Evolutionary conservation across 257 asterid genomes (phyloP).

Genomic region (Jaltomata sinuosa): DNA sequence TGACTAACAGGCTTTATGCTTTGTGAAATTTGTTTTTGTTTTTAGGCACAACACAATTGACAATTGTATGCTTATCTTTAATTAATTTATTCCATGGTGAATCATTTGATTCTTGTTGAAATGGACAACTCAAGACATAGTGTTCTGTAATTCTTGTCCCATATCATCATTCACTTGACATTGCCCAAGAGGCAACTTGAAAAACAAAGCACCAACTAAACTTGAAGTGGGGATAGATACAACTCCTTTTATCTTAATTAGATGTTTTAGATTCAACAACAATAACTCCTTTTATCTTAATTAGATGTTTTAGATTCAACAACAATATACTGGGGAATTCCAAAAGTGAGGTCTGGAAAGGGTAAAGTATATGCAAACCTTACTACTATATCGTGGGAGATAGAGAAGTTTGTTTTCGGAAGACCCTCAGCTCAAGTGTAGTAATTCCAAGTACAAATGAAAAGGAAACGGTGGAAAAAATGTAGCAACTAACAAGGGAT

Average conservation of each 20-base stretch:
- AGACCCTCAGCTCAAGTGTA: no score
- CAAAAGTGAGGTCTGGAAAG: no score
- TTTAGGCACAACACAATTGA: background rate
- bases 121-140: background rate
- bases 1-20: background rate
- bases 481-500: no score
- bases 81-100: background rate
- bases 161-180: background rate
- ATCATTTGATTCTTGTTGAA: background rate
- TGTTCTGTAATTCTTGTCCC: background rate
- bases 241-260: background rate
- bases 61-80: background rate
- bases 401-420: no score
- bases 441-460: no score
- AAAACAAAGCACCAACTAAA: background rate
- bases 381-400: no score
- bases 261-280: no score
- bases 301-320: no score
- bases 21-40: background rate
- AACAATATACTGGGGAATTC: no score
- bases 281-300: no score
- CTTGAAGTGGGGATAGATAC: background rate
- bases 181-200: background rate
- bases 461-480: no score
- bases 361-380: no score